Conservation (phyloP, 1,284 basidiomycete genomes). For the Rhodotorula sp. region DNA sequence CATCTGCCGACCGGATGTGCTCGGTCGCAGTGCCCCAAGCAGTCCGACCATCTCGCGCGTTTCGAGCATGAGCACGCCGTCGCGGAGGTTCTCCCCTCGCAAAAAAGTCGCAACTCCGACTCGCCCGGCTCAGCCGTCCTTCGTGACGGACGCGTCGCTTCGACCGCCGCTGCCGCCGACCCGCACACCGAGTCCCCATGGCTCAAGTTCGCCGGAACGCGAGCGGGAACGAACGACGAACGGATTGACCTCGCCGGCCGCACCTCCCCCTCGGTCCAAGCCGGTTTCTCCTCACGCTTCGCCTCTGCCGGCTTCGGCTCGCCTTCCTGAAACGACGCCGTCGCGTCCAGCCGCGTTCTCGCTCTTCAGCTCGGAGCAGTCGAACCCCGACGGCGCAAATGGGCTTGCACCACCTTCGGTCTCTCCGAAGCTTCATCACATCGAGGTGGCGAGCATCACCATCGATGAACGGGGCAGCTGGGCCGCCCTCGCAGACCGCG, state of each 20-base stretch:
- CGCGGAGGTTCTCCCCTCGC: slow-evolving; percentile 16
- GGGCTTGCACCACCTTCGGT: too few species aligned
- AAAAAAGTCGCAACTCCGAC: slow-evolving; percentile 18
- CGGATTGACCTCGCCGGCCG: neutral
- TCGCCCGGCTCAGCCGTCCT: slow-evolving; percentile 1
- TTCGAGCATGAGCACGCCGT: slow-evolving; percentile 3
- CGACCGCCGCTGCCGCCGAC: neutral
- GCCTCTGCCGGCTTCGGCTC: slow-evolving; percentile 9
- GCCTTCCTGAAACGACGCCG: neutral
- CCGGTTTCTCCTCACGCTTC: slow-evolving; percentile 52
- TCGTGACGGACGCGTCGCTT: neutral
- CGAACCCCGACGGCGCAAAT: too few species aligned
- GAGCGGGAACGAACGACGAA: neutral
- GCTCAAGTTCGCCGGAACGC: neutral
- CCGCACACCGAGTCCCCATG: neutral
- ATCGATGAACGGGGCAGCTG: slow-evolving; percentile 69
- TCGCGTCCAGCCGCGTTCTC: too few species aligned
- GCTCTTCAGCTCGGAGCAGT: slow-evolving; percentile 1
- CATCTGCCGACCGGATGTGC: slow-evolving; percentile 54
- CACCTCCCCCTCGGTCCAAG: slow-evolving; percentile 69
- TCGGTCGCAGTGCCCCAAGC: neutral
- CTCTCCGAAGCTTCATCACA: slow-evolving; percentile 46
- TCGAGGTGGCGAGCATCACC: slow-evolving; percentile 59
- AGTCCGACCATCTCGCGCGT: slow-evolving; percentile 66
- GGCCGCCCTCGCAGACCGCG: slow-evolving; percentile 60